Evolutionary conservation across 164 flowering plant genomes (phyloP), one percentile per base, ranked within the genome.

Genomic region (Sextonia rubra): DNA sequence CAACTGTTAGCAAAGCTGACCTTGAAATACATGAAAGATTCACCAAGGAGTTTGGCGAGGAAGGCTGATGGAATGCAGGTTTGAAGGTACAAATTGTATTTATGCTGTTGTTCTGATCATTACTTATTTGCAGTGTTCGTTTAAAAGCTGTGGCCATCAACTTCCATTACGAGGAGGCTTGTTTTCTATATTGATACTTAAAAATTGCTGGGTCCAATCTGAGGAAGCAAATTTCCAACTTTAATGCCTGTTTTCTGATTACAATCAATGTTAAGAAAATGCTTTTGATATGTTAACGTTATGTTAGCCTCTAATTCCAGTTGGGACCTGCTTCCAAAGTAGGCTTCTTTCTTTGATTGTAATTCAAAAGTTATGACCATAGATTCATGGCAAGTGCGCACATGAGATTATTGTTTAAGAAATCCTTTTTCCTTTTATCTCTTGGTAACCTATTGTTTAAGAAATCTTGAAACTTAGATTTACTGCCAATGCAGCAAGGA

Each of bases 31-130:
- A 95, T 30, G 97, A 95, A 79, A 90, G 93, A 81, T 95, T 93
- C 80, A 95, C 97, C 15, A 86, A 85, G 81, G 99, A 95, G 83
- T 93, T 95, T 78, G 97, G 99, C 14, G 99, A 93, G 83, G 99
- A 95, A 83, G 99, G 99, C 25, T 95, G 75, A 88, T 27, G 69
- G 69, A 64, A 26, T 17, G 30, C 11, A 15, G n/a, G 8, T 9
- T 22, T 69, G 17, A 11, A 44, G 67, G 15, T 30, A 64, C 47
- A 37, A 37, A 66, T 15, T 66, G 52, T 66, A 66, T 66, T 66
- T 66, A 52, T 37, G 23, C 69, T 44, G 20, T 9, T 66, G 27
- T 4, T n/a, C 47, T 66, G 24, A 66, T 2, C 22, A 22, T 14
- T 27, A 64, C 6, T 15, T 27, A 64, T 64, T 27, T 2, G 64